Percentiles rank a stretch among this genome's conserved stretches.
Evolutionary conservation across 257 asterid species (phyloP).

Genomic region (Linderniella brevidens): DNA sequence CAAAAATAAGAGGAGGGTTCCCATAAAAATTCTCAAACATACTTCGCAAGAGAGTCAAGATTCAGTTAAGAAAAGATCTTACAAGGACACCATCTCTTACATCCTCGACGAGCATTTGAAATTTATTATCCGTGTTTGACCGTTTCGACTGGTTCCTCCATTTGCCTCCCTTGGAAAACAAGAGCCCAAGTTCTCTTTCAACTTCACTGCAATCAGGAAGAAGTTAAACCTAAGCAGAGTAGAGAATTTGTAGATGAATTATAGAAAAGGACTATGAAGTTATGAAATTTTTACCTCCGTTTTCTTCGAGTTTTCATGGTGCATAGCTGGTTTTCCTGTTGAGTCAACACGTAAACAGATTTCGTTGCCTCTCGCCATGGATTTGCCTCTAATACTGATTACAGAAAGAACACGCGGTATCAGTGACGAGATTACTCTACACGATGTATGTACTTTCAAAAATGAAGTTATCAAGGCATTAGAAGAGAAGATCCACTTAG

Average conservation of each 20-base stretch:
- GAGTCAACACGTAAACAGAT: slow-evolving; percentile 84
- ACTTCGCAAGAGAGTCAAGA: too few species aligned
- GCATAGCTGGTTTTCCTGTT: slow-evolving; percentile 76
- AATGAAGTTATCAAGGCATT: too few species aligned
- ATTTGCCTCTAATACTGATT: slow-evolving; percentile 71
- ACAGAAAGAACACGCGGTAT: slow-evolving; percentile 3
- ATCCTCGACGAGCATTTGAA: slow-evolving; percentile 93
- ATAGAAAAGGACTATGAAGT: slow-evolving; percentile 7
- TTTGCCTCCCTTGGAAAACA: slow-evolving; percentile 62
- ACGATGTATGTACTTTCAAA: background rate
- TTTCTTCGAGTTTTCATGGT: slow-evolving; percentile 85
- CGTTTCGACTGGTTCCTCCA: slow-evolving; percentile 43
- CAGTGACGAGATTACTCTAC: background rate
- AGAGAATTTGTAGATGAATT: background rate
- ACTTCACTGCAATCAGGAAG: slow-evolving; percentile 55
- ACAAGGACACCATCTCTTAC: slow-evolving; percentile 83
- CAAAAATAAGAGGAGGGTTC: too few species aligned
- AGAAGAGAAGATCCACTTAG: too few species aligned
- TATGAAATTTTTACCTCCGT: slow-evolving; percentile 33
- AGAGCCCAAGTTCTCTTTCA: slow-evolving; percentile 68
- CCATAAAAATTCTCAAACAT: too few species aligned
- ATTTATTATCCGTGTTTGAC: slow-evolving; percentile 35
- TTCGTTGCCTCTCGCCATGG: slow-evolving; percentile 91
- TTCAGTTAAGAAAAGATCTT: slow-evolving; percentile 14
- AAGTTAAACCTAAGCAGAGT: background rate